These are phyloP conservation scores for Chrysoporthe austroafricana DNA, from an alignment of 2,329 filamentous ascomycete genomes.

Conservation along the genomic window DNA sequence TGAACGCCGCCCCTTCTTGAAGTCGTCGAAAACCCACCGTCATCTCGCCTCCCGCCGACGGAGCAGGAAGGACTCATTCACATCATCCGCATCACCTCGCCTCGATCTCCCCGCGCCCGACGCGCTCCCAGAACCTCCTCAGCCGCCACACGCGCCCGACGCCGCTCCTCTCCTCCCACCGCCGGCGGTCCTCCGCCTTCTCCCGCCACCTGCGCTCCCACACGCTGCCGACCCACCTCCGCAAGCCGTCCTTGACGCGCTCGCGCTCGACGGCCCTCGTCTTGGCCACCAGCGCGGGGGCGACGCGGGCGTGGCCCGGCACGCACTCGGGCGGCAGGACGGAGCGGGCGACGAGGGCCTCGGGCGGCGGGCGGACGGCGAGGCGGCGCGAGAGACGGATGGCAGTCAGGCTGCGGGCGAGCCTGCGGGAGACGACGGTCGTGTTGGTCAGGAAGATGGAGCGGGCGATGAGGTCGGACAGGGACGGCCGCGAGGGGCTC, in stretches of 20 bases:
- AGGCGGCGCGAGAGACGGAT: conserved; percentile 68
- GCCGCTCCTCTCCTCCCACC: conserved; percentile 55
- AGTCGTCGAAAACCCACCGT: neutral
- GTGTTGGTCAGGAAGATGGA: conserved; percentile 71
- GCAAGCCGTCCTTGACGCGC: conserved; percentile 67
- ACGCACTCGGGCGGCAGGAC: conserved; percentile 70
- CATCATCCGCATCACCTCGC: neutral
- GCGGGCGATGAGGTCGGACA: conserved; percentile 64
- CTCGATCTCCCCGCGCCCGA: conserved; percentile 49
- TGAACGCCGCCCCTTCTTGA: neutral
- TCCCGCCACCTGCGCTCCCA: conserved; percentile 58
- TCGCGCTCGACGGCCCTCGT: conserved; percentile 68
- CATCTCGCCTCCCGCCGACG: neutral
- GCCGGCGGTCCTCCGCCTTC: conserved; percentile 50
- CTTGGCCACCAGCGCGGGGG: conserved; percentile 65
- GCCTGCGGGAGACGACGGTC: conserved; percentile 64
- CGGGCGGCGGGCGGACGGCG: conserved; percentile 60
- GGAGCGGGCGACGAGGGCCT: conserved; percentile 63
- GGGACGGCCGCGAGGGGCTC: conserved; percentile 60
- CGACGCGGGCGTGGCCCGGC: conserved; percentile 50
- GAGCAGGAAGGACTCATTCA: neutral
- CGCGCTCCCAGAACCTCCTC: conserved; percentile 68
- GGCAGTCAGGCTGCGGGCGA: conserved; percentile 66
- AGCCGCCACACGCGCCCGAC: conserved; percentile 64
- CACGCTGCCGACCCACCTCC: conserved; percentile 66